phyloP scores from a whole-genome alignment of 345 rosid genomes.

The Populus tremula region DNA sequence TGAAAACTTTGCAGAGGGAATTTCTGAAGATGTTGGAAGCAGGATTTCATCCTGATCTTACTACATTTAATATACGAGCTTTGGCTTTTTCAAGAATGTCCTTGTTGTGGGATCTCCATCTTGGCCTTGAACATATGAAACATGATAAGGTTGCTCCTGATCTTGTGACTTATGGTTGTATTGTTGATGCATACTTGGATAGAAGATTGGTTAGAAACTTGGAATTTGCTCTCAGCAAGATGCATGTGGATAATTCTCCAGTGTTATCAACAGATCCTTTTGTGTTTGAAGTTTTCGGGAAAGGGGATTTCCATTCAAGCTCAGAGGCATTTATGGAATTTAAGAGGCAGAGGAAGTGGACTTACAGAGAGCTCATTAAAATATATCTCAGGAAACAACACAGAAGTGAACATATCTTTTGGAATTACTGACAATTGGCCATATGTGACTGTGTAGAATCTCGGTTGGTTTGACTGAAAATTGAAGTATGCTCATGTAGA shows the following conservation, averaged over 20 bases:
- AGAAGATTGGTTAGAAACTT: conserved; percentile 60
- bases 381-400: conserved; percentile 59
- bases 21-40: conserved; percentile 56
- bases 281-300: conserved; percentile 68
- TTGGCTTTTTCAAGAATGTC: conserved; percentile 77
- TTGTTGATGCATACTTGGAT: conserved; percentile 83
- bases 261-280: conserved; percentile 52
- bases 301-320: conserved; percentile 74
- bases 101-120: conserved; percentile 87
- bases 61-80: conserved; percentile 71
- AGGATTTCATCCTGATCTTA: conserved; percentile 70
- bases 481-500: background rate
- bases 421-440: conserved; percentile 60
- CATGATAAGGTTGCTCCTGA: conserved; percentile 58
- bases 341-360: conserved; percentile 46
- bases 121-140: conserved; percentile 77
- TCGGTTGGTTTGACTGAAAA: background rate
- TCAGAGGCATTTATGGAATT: conserved; percentile 80
- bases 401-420: conserved; percentile 68
- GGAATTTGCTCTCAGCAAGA: conserved; percentile 52
- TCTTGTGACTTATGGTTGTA: conserved; percentile 75
- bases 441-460: background rate
- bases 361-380: conserved; percentile 53
- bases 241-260: conserved; percentile 56
- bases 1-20: conserved; percentile 85